Conservation (phyloP, 148 eudicot species). For the Euryodendron excelsum region DNA sequence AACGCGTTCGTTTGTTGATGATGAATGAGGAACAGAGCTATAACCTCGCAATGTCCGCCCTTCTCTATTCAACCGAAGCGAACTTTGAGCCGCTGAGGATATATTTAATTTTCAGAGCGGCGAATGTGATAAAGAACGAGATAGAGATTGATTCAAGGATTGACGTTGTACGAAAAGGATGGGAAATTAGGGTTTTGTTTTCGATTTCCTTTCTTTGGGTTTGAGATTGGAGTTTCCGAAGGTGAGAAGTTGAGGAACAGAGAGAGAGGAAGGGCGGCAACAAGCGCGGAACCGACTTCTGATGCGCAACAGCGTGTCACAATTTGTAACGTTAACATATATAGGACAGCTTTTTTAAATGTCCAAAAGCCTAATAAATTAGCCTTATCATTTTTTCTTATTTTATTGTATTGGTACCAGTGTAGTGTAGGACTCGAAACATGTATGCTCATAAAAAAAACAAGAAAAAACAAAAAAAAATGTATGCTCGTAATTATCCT, state of each 20-base stretch:
- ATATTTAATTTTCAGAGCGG: not conserved
- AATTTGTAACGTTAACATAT: too few relatives aligned
- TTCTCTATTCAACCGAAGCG: not conserved
- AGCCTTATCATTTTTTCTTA: too few relatives aligned
- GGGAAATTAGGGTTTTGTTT: conserved; percentile 5
- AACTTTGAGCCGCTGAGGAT: too few relatives aligned
- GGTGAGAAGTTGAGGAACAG: not conserved
- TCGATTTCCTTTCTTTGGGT: not conserved
- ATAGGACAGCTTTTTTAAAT: too few relatives aligned
- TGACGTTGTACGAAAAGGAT: not conserved
- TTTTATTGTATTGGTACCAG: too few relatives aligned
- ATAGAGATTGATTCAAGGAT: not conserved
- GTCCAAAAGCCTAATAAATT: too few relatives aligned
- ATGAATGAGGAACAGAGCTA: not conserved
- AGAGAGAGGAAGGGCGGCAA: not conserved
- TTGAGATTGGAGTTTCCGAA: conserved; percentile 1
- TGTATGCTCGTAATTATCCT: too few relatives aligned
- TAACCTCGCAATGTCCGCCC: not conserved
- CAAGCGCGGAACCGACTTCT: conserved; percentile 6
- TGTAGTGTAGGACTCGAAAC: too few relatives aligned
- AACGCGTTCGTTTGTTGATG: not conserved
- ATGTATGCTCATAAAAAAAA: too few relatives aligned
- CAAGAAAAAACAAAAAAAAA: too few relatives aligned
- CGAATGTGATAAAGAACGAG: not conserved
- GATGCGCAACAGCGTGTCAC: not conserved